phyloP scores from a whole-genome alignment of 2,329 filamentous ascomycete genomes.

The Xylariaceae sp. region DNA sequence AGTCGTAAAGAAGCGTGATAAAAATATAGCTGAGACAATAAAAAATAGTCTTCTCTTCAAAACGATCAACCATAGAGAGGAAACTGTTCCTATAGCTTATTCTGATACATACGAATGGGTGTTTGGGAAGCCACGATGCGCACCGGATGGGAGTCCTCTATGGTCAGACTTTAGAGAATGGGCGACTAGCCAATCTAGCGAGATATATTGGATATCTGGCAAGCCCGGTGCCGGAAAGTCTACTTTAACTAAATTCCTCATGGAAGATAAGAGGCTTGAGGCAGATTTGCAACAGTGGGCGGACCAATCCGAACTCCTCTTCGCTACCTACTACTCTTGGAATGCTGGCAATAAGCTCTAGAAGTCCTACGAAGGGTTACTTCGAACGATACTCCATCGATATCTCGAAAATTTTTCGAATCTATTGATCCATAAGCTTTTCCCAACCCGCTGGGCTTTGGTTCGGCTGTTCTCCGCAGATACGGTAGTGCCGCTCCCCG shows the following conservation, averaged over 20 bases:
- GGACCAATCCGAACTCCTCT: not conserved
- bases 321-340: constrained; percentile 34
- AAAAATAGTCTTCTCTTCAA: not conserved
- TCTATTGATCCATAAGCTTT: constrained; percentile 7
- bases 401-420: constrained; percentile 16
- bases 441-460: constrained; percentile 19
- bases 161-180: constrained; percentile 8
- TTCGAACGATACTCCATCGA: constrained; percentile 29
- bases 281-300: constrained; percentile 1
- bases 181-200: not conserved
- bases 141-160: not conserved
- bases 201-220: constrained; percentile 7
- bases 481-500: not conserved
- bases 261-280: not conserved
- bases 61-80: constrained; percentile 2
- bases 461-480: constrained; percentile 11
- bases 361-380: constrained; percentile 32
- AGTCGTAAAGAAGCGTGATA: not conserved
- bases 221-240: constrained; percentile 1
- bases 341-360: constrained; percentile 30
- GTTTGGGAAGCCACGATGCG: not conserved
- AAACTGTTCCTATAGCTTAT: not conserved
- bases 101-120: constrained; percentile 3
- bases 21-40: not conserved
- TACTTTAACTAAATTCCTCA: not conserved